Evolutionary conservation across 2,329 filamentous ascomycete genomes (phyloP), one percentile per base, ranked within the genome.

Genomic region (Rhinocladiella similis): DNA sequence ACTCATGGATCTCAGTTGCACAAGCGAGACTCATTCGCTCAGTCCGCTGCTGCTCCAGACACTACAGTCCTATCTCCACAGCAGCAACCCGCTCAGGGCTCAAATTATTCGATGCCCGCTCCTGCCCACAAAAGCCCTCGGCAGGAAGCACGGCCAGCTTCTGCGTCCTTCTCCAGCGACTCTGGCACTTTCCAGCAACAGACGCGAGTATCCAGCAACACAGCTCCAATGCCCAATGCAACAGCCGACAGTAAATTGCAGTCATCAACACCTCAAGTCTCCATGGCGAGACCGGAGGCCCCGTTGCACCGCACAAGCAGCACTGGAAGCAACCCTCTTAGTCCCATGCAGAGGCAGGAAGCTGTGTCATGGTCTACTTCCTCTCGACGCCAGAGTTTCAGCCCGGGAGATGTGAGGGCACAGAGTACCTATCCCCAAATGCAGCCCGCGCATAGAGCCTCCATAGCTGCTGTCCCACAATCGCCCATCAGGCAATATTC

Each of bases 1-100:
- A 89, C 88, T 27, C 73, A 76, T 53, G 77, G 77, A 39, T 80
- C 77, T n/a, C 77, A 79, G 61, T 65, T 79, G 14, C 77, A 79
- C 63, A 77, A 77, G 62, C 75, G 77, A 57, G 77, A 80, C 59
- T 69, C 70, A 52, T 77, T 77, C 59, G 68, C 73, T 16, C 73
- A 75, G 42, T 63, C 61, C 10, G 46, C 51, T n/a, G 50, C 61
- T 45, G 53, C 27, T 35, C 43, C 54, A 53, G 22, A 20, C 52
- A 53, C 66, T 13, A 59, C 67, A 39, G 41, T 56, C 36, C 18
- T 29, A 50, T 52, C 27, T 20, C 36, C 45, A 29, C 63, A 57
- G 52, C 62, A 48, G 22, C 56, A 41, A 64, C 49, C 39, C 13
- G 41, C 39, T 39, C 56, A 59, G 36, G 62, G 67, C 22, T 59